phyloP scores from a whole-genome alignment of 2,329 filamentous ascomycete genomes.

The Pseudogymnoascus sp. region DNA sequence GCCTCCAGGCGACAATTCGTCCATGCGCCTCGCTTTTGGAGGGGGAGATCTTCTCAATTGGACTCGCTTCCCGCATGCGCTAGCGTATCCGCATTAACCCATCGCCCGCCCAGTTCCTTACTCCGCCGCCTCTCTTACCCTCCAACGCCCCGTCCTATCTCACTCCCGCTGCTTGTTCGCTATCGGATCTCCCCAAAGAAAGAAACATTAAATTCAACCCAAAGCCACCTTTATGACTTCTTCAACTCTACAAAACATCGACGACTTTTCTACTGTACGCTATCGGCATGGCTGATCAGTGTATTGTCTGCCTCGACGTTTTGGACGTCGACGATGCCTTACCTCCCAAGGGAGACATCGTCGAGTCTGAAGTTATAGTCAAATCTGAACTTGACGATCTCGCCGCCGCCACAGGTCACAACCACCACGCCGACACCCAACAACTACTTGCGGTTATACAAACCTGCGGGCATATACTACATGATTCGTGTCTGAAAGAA shows the following conservation, averaged over 20 bases:
- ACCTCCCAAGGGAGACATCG: constrained; percentile 23
- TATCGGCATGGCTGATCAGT: constrained; percentile 48
- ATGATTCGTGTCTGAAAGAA: constrained; percentile 84
- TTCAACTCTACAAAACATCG: constrained; percentile 2
- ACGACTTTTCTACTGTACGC: constrained; percentile 5
- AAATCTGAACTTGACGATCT: constrained; percentile 3
- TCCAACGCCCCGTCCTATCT: constrained; percentile 8
- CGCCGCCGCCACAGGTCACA: constrained; percentile 19
- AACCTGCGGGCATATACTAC: constrained; percentile 84
- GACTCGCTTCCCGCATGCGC: constrained; percentile 6
- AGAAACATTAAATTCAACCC: neutral
- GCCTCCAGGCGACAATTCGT: neutral
- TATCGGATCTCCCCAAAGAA: neutral
- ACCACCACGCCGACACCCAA: constrained; percentile 16
- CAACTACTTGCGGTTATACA: constrained; percentile 48
- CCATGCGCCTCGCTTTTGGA: constrained; percentile 9
- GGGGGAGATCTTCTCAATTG: constrained; percentile 9
- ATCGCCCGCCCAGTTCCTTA: constrained; percentile 2
- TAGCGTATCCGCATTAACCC: constrained; percentile 11
- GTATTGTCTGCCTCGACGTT: constrained; percentile 59
- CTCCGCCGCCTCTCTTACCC: constrained; percentile 8
- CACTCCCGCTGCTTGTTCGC: constrained; percentile 3
- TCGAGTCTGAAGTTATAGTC: constrained; percentile 14
- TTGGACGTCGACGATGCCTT: constrained; percentile 37
- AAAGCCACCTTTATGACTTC: constrained; percentile 13